phyloP scores from a whole-genome alignment of 176 grass and related monocot genomes.

The Ananas comosus region DNA sequence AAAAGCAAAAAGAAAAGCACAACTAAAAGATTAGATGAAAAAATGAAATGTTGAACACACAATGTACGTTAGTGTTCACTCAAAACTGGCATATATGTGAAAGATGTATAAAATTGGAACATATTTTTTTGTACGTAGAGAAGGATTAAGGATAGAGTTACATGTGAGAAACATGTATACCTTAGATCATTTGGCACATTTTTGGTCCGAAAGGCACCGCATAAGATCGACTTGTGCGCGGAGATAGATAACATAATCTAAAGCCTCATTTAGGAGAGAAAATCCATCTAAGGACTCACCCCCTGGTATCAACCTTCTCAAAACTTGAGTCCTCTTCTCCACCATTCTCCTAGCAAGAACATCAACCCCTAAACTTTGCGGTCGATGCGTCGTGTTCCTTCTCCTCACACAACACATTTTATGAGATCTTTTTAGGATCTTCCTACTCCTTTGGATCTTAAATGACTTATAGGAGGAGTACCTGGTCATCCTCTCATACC shows the following conservation, averaged over 20 bases:
- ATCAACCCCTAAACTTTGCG: neutral
- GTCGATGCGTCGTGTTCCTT: neutral
- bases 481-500: conserved; percentile 21
- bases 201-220: neutral
- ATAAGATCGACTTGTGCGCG: conserved; percentile 10
- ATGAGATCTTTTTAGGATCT: conserved; percentile 14
- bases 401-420: neutral
- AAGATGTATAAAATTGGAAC: too few species aligned
- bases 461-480: conserved; percentile 5
- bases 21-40: neutral
- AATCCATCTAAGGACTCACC: conserved; percentile 13
- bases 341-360: conserved; percentile 4
- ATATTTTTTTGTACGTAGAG: neutral
- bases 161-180: neutral
- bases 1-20: neutral
- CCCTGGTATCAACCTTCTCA: conserved; percentile 7
- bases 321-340: conserved; percentile 12
- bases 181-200: neutral
- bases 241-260: conserved; percentile 8
- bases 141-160: neutral
- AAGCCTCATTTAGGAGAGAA: conserved; percentile 3
- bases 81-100: too few species aligned
- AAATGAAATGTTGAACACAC: neutral
- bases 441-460: conserved; percentile 27
- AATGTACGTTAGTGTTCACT: too few species aligned